A percentile compares a stretch with the other conserved stretches of the same genome.
Evolutionary conservation across 176 grass and related monocot genomes (phyloP).

Genomic region (Musa schizocarpa): DNA sequence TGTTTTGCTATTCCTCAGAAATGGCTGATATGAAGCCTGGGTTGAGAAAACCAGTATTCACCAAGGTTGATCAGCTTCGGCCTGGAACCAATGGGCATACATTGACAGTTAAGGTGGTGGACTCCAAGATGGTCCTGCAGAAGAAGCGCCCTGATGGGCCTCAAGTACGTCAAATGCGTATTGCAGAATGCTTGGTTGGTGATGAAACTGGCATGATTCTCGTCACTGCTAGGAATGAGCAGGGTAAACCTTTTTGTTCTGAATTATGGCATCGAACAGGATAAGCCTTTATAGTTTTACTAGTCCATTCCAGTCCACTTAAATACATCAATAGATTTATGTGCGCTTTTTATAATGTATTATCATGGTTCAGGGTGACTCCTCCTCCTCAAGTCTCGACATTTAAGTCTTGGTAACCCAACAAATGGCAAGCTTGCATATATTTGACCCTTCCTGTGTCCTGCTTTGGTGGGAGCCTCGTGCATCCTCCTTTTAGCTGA

Average conservation of each 20-base stretch:
- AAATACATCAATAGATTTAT: background rate
- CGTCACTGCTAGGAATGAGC: slow-evolving; percentile 73
- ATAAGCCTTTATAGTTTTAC: background rate
- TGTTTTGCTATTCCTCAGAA: background rate
- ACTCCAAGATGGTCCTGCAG: slow-evolving; percentile 53
- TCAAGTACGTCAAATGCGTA: slow-evolving; percentile 33
- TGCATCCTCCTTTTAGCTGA: no score
- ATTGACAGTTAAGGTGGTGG: slow-evolving; percentile 57
- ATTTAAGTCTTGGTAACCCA: no score
- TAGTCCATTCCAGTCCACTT: background rate
- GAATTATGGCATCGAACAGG: background rate
- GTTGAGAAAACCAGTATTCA: slow-evolving; percentile 60
- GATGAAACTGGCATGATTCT: slow-evolving; percentile 74
- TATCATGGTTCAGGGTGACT: no score
- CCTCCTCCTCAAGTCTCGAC: no score
- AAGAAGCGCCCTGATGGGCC: slow-evolving; percentile 38
- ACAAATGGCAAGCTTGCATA: no score
- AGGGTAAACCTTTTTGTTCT: slow-evolving; percentile 32
- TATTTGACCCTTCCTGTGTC: no score
- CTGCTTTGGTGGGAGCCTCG: no score
- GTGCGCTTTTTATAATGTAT: no score
- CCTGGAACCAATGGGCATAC: slow-evolving; percentile 64
- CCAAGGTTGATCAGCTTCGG: slow-evolving; percentile 69
- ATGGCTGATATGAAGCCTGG: slow-evolving; percentile 26
- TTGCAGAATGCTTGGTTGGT: slow-evolving; percentile 78